Evolutionary conservation across 2,329 filamentous ascomycete species (phyloP), one percentile per base, ranked within the genome.

Genomic region (Lachnellula suecica): DNA sequence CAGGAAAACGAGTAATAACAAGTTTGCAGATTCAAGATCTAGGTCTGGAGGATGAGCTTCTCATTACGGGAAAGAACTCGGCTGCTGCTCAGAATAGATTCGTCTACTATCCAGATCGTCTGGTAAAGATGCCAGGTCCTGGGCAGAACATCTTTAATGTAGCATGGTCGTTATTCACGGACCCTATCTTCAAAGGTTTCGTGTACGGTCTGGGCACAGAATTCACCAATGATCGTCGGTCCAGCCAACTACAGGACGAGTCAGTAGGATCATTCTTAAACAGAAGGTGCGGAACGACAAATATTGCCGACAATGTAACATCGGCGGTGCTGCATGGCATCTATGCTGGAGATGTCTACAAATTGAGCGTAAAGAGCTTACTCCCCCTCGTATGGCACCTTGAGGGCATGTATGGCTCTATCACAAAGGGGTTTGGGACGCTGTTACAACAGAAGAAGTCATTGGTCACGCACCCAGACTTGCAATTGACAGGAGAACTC

Each of bases 281-380:
- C 2, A 73, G 83, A 25, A 70, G 82, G 7, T 68, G 85, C 15
- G 70, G 70, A 4, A 76, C 78, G 40, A 73, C 76, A 20, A 68
- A 74, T 29, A 58, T 88, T 6, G 83, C 83, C 13, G 78, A 94
- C 60, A 92, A 95, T 62, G 49, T 96, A 17, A 71, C 84, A 6
- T 96, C 91, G 4, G 91, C 86, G 47, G 72, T 84, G 65, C 64
- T 91, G 48, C 94, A 97, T 70, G 94, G 94, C 38, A 91, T 97
- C 53, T 96, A 95, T 69, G 94, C 92, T 20, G 94, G 94, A 4
- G 89, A 97, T 70, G 83, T 96, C 44, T 84, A 89, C 68, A 79
- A 87, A 66, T 75, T 97, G 46, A 96, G 91, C 69, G 83, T 83
- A 44, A 83, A 83, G 61, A 84, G 82, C 46, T 74, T 88, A 31